Base-by-base conservation (phyloP, 495 filamentous ascomycete genomes). In the Podospora fimiseda region DNA sequence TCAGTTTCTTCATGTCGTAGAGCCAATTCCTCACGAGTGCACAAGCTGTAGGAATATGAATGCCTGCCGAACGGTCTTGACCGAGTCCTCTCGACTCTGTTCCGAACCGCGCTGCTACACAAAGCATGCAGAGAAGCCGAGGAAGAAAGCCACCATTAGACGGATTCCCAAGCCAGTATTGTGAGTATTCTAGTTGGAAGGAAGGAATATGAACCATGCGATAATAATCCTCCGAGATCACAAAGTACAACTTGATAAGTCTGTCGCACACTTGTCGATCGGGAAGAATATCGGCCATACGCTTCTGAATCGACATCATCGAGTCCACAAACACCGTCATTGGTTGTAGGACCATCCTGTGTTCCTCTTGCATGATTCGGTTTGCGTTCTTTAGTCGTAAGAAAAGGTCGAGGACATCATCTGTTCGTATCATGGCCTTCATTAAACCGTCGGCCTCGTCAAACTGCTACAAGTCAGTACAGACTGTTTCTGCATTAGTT, bases 201-300 rank as follows among this genome's bases (percentile, higher is more conserved):
- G 64, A 51, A 14, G 71, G 69, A 3, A 72, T 65, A 52, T 69
- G 71, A 33, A 79, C 56, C 14, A 84, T 71, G 7, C 79, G 77
- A 57, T 80, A 74, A 19, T 76, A 51, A 6, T 64, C 69, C 46
- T 78, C 76, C 5, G 71, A 69, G 9, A 69, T 70, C 27, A 51
- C 52, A 33, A 80, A 60, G 51, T 80, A 80, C 18, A 63, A 53
- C 39, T 67, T 55, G 13, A 80, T 27, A 2, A 72, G 59, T 2
- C 57, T 57, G 38, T 72, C 69, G 54, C 69, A 72, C n/a, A 66
- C 60, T 0, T 41, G 21, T 48, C 51, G 65, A 14, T 49, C 60
- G 7, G 69, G 69, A 23, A 72, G 41, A 8, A 72, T 63, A 57
- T 72, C 68, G 3, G 60, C 58, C 69, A 72, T 72, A 30, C 69